These are phyloP conservation scores for Ceratocystis ficicola DNA, from an alignment of 2,329 filamentous ascomycete genomes.

Conservation along the genomic window DNA sequence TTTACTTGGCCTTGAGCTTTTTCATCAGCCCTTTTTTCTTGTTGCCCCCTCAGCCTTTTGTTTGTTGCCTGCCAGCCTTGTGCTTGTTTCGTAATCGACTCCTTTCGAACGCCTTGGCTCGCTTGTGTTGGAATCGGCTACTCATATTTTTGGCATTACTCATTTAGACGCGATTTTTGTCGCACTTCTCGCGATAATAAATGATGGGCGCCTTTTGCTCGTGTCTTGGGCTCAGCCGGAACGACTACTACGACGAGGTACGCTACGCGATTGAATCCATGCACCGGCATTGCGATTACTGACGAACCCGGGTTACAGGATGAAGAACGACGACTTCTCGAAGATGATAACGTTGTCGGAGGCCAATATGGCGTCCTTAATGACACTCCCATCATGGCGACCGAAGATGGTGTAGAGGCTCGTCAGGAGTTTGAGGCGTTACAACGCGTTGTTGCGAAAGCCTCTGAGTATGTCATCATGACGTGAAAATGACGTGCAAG, in stretches of 20 bases:
- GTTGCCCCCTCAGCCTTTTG: too few relatives aligned
- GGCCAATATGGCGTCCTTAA: conserved; percentile 52
- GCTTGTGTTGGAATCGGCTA: neutral
- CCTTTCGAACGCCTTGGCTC: neutral
- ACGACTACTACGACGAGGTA: conserved; percentile 18
- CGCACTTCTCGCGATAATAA: neutral
- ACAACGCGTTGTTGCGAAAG: conserved; percentile 50
- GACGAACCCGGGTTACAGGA: conserved; percentile 31
- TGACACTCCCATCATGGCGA: conserved; percentile 41
- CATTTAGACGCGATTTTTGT: neutral
- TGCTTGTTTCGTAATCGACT: too few relatives aligned
- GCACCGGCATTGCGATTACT: neutral
- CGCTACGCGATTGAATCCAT: neutral
- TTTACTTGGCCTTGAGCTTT: too few relatives aligned
- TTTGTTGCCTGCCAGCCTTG: too few relatives aligned
- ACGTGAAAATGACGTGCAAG: neutral
- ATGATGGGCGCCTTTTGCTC: conserved; percentile 21
- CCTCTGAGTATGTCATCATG: conserved; percentile 43
- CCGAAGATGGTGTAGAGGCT: conserved; percentile 49
- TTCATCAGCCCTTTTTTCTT: too few relatives aligned
- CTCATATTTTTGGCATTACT: neutral
- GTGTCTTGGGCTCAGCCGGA: conserved; percentile 16
- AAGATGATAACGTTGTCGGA: conserved; percentile 47
- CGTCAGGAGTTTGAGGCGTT: conserved; percentile 53
- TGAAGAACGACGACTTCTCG: conserved; percentile 46